Evolutionary conservation across 495 filamentous ascomycete genomes (phyloP).

Genomic region (Penicillium canescens): DNA sequence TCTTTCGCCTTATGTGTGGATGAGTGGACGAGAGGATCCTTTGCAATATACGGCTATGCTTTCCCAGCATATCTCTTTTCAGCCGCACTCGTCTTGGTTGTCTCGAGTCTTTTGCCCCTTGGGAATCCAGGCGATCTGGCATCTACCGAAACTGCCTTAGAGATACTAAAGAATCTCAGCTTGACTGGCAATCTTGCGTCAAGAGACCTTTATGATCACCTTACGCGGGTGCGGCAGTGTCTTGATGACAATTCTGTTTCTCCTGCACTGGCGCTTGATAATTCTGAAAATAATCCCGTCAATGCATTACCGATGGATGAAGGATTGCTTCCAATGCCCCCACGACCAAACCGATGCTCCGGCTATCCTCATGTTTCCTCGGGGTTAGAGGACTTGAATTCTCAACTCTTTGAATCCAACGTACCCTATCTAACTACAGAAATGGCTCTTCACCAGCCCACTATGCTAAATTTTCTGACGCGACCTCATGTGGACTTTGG

Average conservation of each 20-base stretch:
- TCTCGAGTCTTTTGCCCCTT: conserved; percentile 32
- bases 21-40: conserved; percentile 39
- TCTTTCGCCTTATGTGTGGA: conserved; percentile 36
- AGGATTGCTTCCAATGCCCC: not conserved
- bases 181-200: conserved; percentile 33
- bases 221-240: conserved; percentile 25
- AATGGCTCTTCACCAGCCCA: conserved; percentile 37
- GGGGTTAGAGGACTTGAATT: not conserved
- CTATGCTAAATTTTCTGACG: conserved; percentile 38
- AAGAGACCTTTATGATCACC: conserved; percentile 31
- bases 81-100: conserved; percentile 31
- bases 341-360: not conserved
- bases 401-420: not conserved
- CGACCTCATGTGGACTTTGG: conserved; percentile 32
- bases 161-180: conserved; percentile 34
- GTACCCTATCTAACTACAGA: conserved; percentile 28
- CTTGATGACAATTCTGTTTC: conserved; percentile 8
- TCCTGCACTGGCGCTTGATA: not conserved
- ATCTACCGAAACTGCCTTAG: conserved; percentile 32
- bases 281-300: not conserved
- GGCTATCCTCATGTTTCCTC: not conserved
- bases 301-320: not conserved
- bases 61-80: conserved; percentile 42
- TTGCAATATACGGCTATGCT: conserved; percentile 37
- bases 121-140: conserved; percentile 27